Base-by-base conservation (phyloP, 768 basidiomycete species). In the Inosperma sp. region DNA sequence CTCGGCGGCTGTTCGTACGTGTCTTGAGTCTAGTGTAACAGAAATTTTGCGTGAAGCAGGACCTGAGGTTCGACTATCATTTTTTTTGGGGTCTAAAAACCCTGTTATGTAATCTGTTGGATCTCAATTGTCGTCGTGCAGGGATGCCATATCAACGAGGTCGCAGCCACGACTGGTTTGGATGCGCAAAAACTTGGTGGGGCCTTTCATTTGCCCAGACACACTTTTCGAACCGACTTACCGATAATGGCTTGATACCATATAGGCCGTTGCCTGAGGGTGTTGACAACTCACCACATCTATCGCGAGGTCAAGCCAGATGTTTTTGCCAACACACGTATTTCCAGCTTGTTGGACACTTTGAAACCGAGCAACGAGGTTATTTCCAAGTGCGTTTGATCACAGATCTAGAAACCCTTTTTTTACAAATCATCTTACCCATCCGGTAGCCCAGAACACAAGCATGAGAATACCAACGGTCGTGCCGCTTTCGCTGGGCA, bases 71-170 rank as follows among this genome's bases (percentile, higher is more conserved):
- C 42, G 46, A 42, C 2, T 5, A 29, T 22, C 5, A 16, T 16
- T 31, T 27, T 2, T n/a, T 2, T 40, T n/a, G n/a, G n/a, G n/a
- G n/a, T n/a, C n/a, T n/a, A n/a, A n/a, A n/a, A n/a, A n/a, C n/a
- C n/a, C n/a, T n/a, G n/a, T n/a, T n/a, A n/a, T n/a, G n/a, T n/a
- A n/a, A n/a, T n/a, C n/a, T n/a, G n/a, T n/a, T n/a, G 4, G 23
- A 34, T 12, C 34, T 41, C 22, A 37, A 6, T 29, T 14, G 5
- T 17, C 26, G 25, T 2, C n/a, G 16, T 8, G 7, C 51, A 70
- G 69, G 72, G 72, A 0, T 48, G 71, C 19, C 72, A 75, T 29
- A 61, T 67, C n/a, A 52, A 62, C 6, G 69, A 72, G 5, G 72
- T 75, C 31, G 70, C 66, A 10, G 59, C 56, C 19, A 65, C 62